Evolutionary conservation across 495 filamentous ascomycete species (phyloP).

Genomic region (Penicillium pulvis): DNA sequence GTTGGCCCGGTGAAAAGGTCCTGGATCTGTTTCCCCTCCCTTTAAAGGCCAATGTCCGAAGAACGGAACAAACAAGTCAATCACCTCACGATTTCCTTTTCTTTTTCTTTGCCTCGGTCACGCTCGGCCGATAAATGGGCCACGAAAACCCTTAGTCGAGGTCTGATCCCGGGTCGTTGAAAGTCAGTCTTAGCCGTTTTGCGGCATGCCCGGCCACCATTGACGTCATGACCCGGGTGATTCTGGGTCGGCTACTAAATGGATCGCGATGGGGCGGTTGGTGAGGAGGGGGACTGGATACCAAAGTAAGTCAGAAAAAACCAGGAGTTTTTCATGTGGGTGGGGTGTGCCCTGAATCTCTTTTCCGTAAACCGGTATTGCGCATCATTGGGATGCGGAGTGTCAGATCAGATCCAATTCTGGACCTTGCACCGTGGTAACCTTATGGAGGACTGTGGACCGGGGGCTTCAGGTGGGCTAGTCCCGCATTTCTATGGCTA

Average conservation of each 20-base stretch:
- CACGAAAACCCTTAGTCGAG: conserved; percentile 10
- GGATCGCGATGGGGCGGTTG: background rate
- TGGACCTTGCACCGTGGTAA: conserved; percentile 2
- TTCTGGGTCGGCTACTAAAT: conserved; percentile 3
- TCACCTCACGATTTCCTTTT: background rate
- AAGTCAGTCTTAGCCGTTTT: conserved; percentile 9
- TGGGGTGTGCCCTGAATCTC: background rate
- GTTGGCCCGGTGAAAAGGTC: conserved; percentile 1
- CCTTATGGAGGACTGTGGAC: conserved; percentile 5
- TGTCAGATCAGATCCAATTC: conserved; percentile 6
- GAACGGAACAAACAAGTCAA: background rate
- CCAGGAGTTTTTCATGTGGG: background rate
- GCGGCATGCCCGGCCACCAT: conserved; percentile 13
- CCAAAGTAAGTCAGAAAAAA: background rate
- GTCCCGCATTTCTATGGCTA: conserved; percentile 16
- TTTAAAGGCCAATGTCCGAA: background rate
- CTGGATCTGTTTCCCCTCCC: background rate
- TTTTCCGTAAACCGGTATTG: conserved; percentile 1
- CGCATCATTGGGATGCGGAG: conserved; percentile 1
- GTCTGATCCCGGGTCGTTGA: conserved; percentile 25
- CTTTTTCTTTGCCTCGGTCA: conserved; percentile 2
- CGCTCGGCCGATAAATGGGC: conserved; percentile 7
- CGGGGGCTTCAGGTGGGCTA: background rate
- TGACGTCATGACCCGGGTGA: conserved; percentile 20
- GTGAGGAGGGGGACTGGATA: background rate